Evolutionary conservation across 306 rosid species (phyloP).

Genomic region (Styphnolobium japonicum): DNA sequence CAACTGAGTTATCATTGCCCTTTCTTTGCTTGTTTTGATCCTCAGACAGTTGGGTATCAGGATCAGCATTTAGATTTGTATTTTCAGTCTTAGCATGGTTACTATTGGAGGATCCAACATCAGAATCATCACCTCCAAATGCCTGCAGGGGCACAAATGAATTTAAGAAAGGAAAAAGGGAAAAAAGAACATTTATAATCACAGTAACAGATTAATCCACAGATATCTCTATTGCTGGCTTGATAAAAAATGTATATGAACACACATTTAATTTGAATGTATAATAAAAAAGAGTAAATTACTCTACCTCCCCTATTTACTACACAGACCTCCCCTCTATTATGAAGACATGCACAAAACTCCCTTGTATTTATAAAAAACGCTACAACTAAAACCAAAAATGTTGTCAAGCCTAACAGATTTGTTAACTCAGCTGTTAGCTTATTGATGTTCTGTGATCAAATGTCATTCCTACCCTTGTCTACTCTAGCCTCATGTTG

Average conservation of each 20-base stretch:
- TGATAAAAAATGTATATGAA: background rate
- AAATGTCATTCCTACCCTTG: background rate
- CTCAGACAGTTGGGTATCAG: constrained; percentile 47
- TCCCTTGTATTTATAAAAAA: background rate
- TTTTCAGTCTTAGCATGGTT: constrained; percentile 57
- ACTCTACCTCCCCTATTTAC: background rate
- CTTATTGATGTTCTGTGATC: background rate
- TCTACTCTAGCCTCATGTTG: background rate
- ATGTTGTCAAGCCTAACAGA: background rate
- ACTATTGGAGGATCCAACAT: constrained; percentile 75
- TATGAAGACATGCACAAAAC: background rate
- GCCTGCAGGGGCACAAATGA: constrained; percentile 48
- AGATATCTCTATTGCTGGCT: background rate
- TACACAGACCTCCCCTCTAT: background rate
- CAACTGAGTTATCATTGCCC: constrained; percentile 43
- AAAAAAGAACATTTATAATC: background rate
- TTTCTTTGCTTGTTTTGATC: constrained; percentile 61
- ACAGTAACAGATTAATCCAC: background rate
- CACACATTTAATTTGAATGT: background rate
- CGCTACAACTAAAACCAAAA: background rate
- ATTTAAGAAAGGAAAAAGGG: background rate
- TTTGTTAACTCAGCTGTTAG: background rate
- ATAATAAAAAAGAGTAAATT: background rate
- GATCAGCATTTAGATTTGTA: constrained; percentile 47
- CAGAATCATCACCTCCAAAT: constrained; percentile 77